Evolutionary conservation across 108 stramenopile species (phyloP).

Genomic region (Mediolabrus comicus): DNA sequence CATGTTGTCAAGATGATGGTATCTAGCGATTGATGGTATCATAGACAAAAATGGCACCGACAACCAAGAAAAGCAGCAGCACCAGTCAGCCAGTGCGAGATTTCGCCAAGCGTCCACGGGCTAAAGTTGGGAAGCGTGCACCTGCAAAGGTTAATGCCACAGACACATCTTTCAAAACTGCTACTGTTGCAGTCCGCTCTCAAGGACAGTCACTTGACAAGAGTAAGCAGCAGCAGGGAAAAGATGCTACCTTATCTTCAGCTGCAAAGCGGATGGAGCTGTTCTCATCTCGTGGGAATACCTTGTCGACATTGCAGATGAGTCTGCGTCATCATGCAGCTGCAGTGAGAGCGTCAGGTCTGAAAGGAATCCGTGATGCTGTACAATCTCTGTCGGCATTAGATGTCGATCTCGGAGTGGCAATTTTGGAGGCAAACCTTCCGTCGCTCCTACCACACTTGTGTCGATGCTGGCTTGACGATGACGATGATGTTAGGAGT

Average conservation of each 20-base stretch:
- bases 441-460: conserved; percentile 45
- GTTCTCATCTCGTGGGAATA: conserved; percentile 64
- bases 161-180: conserved; percentile 75
- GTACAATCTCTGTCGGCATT: conserved; percentile 35
- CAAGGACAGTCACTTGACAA: conserved; percentile 45
- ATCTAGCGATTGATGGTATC: too few relatives aligned
- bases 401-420: conserved; percentile 40
- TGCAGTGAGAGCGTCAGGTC: conserved; percentile 59
- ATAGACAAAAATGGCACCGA: conserved; percentile 19
- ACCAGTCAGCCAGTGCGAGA: conserved; percentile 35
- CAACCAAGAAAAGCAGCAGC: conserved; percentile 5
- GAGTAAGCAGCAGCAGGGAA: conserved; percentile 4
- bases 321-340: conserved; percentile 70
- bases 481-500: conserved; percentile 67
- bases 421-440: conserved; percentile 41
- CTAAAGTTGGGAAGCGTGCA: conserved; percentile 83
- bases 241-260: conserved; percentile 18
- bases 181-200: conserved; percentile 55
- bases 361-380: conserved; percentile 68
- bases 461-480: conserved; percentile 67
- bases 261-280: conserved; percentile 38
- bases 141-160: conserved; percentile 68
- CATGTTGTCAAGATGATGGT: too few relatives aligned
- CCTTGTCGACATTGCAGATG: conserved; percentile 47
- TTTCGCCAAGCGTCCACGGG: conserved; percentile 76